Evolutionary conservation across 202 grass and related monocot genomes (phyloP).

Genomic region (Panicum virgatum): DNA sequence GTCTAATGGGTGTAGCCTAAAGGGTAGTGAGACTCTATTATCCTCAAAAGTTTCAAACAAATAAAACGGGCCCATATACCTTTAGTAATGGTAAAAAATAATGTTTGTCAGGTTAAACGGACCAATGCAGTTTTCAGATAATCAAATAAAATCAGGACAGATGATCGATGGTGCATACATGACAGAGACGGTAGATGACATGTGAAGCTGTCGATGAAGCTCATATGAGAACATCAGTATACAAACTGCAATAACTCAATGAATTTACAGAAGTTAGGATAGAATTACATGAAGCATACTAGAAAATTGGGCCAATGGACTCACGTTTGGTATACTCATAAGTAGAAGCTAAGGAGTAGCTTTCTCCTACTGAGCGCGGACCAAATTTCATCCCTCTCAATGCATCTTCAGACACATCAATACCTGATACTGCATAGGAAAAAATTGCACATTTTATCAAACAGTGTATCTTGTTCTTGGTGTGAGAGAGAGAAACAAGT

Average conservation of each 20-base stretch:
- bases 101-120: no score
- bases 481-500: not conserved
- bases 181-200: slow-evolving; percentile 61
- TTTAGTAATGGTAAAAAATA: no score
- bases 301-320: slow-evolving; percentile 24
- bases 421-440: slow-evolving; percentile 54
- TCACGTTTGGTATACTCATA: slow-evolving; percentile 90
- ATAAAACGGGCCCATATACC: not conserved
- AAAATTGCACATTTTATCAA: slow-evolving; percentile 27
- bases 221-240: slow-evolving; percentile 85
- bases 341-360: slow-evolving; percentile 56
- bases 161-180: slow-evolving; percentile 52
- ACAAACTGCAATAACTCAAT: slow-evolving; percentile 60
- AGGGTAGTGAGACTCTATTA: not conserved
- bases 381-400: slow-evolving; percentile 51
- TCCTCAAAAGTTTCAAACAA: not conserved
- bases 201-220: slow-evolving; percentile 69
- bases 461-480: slow-evolving; percentile 4
- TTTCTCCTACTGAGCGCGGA: slow-evolving; percentile 22
- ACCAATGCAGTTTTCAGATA: no score
- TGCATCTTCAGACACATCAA: slow-evolving; percentile 49
- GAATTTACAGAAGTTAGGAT: not conserved
- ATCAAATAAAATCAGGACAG: not conserved
- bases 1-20: not conserved
- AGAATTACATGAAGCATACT: slow-evolving; percentile 6